Conservation (phyloP, 345 rosid species). For the Lumnitzera racemosa region DNA sequence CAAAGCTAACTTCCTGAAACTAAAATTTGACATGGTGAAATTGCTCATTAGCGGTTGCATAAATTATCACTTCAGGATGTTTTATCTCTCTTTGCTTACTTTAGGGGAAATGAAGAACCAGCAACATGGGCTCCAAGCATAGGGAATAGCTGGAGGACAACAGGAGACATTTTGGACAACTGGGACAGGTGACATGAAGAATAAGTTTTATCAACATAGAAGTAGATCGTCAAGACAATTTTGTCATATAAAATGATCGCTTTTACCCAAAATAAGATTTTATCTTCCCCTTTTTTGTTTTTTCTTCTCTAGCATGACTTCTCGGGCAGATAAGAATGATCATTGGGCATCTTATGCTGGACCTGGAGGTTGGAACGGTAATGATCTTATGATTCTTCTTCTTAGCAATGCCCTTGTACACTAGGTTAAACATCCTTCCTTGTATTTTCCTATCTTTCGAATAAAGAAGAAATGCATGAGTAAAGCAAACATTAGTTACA, state of each 20-base stretch:
- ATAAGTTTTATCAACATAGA: background rate
- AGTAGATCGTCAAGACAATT: background rate
- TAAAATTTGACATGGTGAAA: no score
- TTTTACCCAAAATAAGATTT: no score
- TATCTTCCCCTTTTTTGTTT: background rate
- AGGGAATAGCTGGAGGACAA: slow-evolving; percentile 73
- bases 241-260: background rate
- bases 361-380: slow-evolving; percentile 76
- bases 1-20: no score
- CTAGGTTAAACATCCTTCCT: no score
- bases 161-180: slow-evolving; percentile 37
- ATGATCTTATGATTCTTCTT: background rate
- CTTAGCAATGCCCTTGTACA: no score
- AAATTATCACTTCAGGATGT: background rate
- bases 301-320: slow-evolving; percentile 30
- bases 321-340: slow-evolving; percentile 45
- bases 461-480: no score
- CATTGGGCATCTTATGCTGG: slow-evolving; percentile 56
- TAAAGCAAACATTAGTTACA: no score
- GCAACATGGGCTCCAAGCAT: slow-evolving; percentile 53
- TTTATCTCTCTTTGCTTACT: background rate
- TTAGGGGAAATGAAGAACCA: slow-evolving; percentile 59
- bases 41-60: background rate
- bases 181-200: slow-evolving; percentile 35
- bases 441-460: no score